These are phyloP conservation scores for Penstemon davidsonii DNA, from an alignment of 257 asterid genomes.

Conservation along the genomic window DNA sequence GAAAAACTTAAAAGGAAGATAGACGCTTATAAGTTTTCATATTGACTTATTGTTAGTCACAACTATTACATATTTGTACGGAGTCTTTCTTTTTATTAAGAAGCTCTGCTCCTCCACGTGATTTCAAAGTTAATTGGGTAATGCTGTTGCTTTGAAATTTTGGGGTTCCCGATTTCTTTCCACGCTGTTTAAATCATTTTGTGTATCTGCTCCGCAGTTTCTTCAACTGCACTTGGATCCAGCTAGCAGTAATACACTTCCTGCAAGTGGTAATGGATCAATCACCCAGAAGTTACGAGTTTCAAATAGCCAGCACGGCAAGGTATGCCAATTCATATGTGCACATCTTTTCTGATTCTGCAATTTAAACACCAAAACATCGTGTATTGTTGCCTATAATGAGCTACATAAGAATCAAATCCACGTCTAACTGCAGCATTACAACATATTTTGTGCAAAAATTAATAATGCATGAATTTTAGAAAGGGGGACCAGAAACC, in stretches of 20 bases:
- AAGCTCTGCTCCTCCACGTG: background rate
- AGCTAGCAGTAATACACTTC: constrained; percentile 80
- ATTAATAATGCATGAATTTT: background rate
- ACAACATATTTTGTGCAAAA: background rate
- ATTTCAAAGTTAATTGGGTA: constrained; percentile 2
- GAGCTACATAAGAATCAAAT: background rate
- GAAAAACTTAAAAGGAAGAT: constrained; percentile 1
- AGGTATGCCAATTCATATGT: constrained; percentile 46
- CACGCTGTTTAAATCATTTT: constrained; percentile 12
- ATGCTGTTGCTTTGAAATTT: background rate
- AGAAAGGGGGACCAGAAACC: constrained; percentile 2
- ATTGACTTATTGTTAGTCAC: constrained; percentile 9
- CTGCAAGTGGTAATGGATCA: constrained; percentile 65
- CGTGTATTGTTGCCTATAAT: constrained; percentile 1
- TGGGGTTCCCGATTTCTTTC: background rate
- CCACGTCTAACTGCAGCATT: no score
- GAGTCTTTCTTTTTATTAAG: constrained; percentile 3
- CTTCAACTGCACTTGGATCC: constrained; percentile 97
- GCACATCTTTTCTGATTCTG: constrained; percentile 5
- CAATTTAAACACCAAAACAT: background rate
- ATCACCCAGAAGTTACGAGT: constrained; percentile 73
- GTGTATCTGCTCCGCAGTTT: constrained; percentile 56
- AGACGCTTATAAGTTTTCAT: background rate
- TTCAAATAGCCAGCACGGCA: constrained; percentile 89
- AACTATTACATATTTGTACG: background rate